phyloP scores from a whole-genome alignment of 208 protist species.

The Porcisia deanei region DNA sequence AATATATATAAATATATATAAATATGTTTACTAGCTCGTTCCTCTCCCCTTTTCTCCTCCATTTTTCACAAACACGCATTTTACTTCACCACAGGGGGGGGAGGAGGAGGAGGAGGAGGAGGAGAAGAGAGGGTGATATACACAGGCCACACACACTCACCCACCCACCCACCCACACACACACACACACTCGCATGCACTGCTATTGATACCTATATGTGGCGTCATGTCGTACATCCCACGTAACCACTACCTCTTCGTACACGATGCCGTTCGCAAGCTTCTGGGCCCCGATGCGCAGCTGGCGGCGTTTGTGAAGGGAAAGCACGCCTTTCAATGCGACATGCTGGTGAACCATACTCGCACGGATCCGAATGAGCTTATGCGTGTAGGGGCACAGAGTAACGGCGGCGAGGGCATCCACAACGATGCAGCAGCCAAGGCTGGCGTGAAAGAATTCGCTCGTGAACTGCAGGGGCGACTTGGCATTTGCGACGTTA shows the following conservation, averaged over 20 bases:
- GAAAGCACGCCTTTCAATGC: constrained; percentile 71
- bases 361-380: constrained; percentile 36
- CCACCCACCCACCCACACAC: neutral
- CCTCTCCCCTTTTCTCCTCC: too few species aligned
- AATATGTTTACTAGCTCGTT: too few species aligned
- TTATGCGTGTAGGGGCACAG: neutral
- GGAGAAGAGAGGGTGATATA: neutral
- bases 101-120: neutral
- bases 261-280: constrained; percentile 79
- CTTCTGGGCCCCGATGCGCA: constrained; percentile 44
- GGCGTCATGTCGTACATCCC: constrained; percentile 36
- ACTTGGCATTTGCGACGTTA: constrained; percentile 61
- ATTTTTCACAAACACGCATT: neutral
- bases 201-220: neutral
- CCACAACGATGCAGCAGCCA: neutral
- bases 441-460: constrained; percentile 44
- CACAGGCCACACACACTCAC: neutral
- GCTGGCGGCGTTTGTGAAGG: constrained; percentile 79
- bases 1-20: too few species aligned
- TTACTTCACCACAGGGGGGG: neutral
- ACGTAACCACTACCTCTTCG: constrained; percentile 71
- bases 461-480: constrained; percentile 51
- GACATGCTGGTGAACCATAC: constrained; percentile 85
- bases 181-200: neutral
- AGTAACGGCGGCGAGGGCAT: neutral